phyloP scores from a whole-genome alignment of 2,329 filamentous ascomycete species.

The Aurifilum marmelostoma region DNA sequence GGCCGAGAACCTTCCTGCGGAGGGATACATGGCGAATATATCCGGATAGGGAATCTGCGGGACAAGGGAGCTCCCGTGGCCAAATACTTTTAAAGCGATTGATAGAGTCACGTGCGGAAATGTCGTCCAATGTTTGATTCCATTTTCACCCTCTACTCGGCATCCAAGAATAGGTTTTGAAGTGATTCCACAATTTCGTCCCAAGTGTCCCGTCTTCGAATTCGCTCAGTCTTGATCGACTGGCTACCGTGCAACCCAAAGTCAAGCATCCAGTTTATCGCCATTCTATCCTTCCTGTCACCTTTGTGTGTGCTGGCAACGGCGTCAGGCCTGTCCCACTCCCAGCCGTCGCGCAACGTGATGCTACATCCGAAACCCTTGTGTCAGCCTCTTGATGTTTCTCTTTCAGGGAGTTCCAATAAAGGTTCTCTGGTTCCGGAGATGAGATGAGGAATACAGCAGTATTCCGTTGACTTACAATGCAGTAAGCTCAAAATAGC shows the following conservation, averaged over 20 bases:
- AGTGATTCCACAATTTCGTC: slow-evolving; percentile 15
- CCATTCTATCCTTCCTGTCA: slow-evolving; percentile 4
- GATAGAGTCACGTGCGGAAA: too few relatives aligned
- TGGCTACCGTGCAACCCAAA: slow-evolving; percentile 10
- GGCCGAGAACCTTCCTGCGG: too few relatives aligned
- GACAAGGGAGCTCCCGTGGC: too few relatives aligned
- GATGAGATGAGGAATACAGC: too few relatives aligned
- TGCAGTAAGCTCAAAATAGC: slow-evolving; percentile 12
- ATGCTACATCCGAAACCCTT: neutral
- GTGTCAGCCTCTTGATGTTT: neutral
- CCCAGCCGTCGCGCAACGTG: slow-evolving; percentile 19
- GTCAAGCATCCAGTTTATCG: slow-evolving; percentile 7
- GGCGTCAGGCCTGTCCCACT: slow-evolving; percentile 9
- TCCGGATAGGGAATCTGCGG: too few relatives aligned
- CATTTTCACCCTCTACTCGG: neutral
- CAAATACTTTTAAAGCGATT: too few relatives aligned
- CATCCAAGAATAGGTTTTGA: neutral
- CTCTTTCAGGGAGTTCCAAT: neutral
- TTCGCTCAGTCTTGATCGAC: neutral
- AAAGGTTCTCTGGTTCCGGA: too few relatives aligned
- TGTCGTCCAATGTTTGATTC: too few relatives aligned
- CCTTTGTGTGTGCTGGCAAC: neutral
- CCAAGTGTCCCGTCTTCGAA: neutral
- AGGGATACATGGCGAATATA: too few relatives aligned
- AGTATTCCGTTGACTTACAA: neutral